These are phyloP conservation scores for Incumbomyces lentus DNA, from an alignment of 2,329 filamentous ascomycete species.

Conservation along the genomic window DNA sequence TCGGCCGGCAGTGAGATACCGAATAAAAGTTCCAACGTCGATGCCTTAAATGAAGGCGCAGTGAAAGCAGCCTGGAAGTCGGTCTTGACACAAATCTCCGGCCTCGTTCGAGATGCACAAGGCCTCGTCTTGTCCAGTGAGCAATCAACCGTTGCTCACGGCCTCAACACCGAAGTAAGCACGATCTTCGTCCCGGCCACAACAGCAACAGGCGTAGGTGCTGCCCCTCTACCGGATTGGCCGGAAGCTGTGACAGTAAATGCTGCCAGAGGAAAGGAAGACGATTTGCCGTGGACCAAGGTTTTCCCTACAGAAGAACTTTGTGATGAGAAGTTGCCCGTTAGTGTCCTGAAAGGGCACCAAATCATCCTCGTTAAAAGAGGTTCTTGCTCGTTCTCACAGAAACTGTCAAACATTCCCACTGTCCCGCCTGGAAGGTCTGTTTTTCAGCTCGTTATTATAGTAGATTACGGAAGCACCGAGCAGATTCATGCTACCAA, in stretches of 20 bases:
- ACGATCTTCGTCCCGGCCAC: slow-evolving; percentile 38
- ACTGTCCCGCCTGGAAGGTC: slow-evolving; percentile 52
- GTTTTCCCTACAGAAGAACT: slow-evolving; percentile 58
- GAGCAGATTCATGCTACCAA: slow-evolving; percentile 29
- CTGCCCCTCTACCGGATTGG: slow-evolving; percentile 60
- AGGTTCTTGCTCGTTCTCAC: slow-evolving; percentile 72
- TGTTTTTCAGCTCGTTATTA: slow-evolving; percentile 68
- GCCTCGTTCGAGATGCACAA: slow-evolving; percentile 11
- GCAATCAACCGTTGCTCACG: slow-evolving; percentile 21
- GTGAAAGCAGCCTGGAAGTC: slow-evolving; percentile 20
- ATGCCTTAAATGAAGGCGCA: slow-evolving; percentile 14
- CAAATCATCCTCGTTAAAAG: slow-evolving; percentile 74
- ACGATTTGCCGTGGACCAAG: slow-evolving; percentile 52
- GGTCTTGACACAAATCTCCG: slow-evolving; percentile 20
- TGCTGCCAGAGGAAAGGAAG: slow-evolving; percentile 22
- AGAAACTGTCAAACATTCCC: slow-evolving; percentile 79
- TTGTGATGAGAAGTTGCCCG: slow-evolving; percentile 43
- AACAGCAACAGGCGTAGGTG: slow-evolving; percentile 41
- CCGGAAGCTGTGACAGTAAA: slow-evolving; percentile 30
- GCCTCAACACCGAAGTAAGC: slow-evolving; percentile 8
- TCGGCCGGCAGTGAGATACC: slow-evolving; percentile 4
- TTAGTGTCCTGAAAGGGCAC: slow-evolving; percentile 44
- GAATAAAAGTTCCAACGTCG: slow-evolving; percentile 9
- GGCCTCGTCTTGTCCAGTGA: neutral
- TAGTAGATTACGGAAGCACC: slow-evolving; percentile 41